Conservation (phyloP, 805 yeast species). For the Saturnispora halmiae region DNA sequence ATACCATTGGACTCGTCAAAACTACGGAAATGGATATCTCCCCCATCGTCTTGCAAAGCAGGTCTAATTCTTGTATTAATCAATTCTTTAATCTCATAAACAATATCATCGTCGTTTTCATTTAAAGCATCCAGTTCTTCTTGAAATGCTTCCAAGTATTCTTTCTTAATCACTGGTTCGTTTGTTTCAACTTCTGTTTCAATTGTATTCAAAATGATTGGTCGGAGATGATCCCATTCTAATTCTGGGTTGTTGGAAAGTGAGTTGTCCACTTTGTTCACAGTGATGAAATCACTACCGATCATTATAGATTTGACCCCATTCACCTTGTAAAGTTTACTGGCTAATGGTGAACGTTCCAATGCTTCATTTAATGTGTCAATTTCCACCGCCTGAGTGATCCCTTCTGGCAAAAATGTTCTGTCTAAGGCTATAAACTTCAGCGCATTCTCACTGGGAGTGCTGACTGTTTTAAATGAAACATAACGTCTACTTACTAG, state of each 20-base stretch:
- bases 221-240: conserved; percentile 25
- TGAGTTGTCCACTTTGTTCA: conserved; percentile 41
- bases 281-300: conserved; percentile 66
- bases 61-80: conserved; percentile 65
- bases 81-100: conserved; percentile 58
- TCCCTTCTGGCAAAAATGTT: conserved; percentile 36
- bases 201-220: conserved; percentile 21
- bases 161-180: conserved; percentile 20
- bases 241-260: conserved; percentile 28
- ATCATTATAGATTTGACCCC: conserved; percentile 67
- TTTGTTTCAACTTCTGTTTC: conserved; percentile 22
- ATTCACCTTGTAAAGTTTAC: conserved; percentile 46
- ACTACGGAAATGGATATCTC: conserved; percentile 58
- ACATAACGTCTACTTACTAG: conserved; percentile 3
- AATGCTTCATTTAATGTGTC: conserved; percentile 45
- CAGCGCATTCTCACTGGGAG: conserved; percentile 71
- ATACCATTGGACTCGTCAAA: conserved; percentile 50
- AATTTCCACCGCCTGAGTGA: conserved; percentile 40
- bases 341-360: conserved; percentile 55
- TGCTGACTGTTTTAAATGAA: conserved; percentile 38
- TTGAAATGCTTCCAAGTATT: conserved; percentile 19
- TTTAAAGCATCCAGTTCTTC: conserved; percentile 24
- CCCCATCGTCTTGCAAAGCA: conserved; percentile 69
- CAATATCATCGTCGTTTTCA: conserved; percentile 60
- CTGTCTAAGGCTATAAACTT: conserved; percentile 48